phyloP scores from a whole-genome alignment of 148 eudicot genomes.

The Salicornia ramosissima region DNA sequence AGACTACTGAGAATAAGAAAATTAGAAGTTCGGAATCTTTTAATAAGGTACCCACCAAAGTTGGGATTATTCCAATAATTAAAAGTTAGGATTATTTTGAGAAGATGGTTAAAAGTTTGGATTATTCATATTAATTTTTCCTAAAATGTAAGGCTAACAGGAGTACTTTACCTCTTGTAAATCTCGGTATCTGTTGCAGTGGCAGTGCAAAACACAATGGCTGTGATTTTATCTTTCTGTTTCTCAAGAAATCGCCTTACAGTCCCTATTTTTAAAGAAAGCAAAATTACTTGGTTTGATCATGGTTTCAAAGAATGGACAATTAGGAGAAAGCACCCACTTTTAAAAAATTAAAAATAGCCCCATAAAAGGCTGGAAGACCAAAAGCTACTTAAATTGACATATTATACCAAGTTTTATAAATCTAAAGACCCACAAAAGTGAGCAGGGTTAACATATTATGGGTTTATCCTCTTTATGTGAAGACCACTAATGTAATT shows the following conservation, averaged over 20 bases:
- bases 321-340: not conserved
- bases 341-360: no score
- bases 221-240: slow-evolving; percentile 74
- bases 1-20: no score
- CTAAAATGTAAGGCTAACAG: not conserved
- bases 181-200: slow-evolving; percentile 85
- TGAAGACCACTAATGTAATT: not conserved
- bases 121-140: no score
- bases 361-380: not conserved
- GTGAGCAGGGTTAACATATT: not conserved
- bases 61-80: no score
- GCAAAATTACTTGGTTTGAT: not conserved
- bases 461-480: not conserved
- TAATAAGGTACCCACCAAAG: no score
- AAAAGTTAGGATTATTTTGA: no score
- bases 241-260: slow-evolving; percentile 94
- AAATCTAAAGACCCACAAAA: not conserved
- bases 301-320: not conserved
- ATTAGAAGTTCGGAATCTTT: no score
- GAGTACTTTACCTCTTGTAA: slow-evolving; percentile 60
- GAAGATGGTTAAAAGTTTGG: no score
- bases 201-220: slow-evolving; percentile 81
- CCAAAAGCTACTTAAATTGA: not conserved
- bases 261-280: slow-evolving; percentile 59
- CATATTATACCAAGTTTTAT: no score